These are phyloP conservation scores for Aspergillus ostianus DNA, from an alignment of 495 filamentous ascomycete genomes.

Conservation along the genomic window DNA sequence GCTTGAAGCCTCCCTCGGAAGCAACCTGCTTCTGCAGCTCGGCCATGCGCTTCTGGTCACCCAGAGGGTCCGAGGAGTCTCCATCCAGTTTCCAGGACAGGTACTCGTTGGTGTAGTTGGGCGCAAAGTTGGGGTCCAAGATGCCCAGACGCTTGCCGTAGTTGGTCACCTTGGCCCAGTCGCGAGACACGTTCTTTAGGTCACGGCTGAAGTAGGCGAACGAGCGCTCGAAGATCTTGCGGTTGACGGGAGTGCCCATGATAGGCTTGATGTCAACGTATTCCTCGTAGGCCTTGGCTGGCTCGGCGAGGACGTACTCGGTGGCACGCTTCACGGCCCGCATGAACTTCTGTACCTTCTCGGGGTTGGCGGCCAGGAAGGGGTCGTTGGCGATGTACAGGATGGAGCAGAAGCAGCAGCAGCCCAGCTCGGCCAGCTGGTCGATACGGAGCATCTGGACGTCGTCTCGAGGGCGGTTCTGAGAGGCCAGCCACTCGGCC, in stretches of 20 bases:
- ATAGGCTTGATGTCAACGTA: slow-evolving; percentile 67
- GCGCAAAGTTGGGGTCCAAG: slow-evolving; percentile 52
- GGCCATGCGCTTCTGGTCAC: slow-evolving; percentile 67
- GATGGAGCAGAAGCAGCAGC: slow-evolving; percentile 75
- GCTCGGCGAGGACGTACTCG: slow-evolving; percentile 62
- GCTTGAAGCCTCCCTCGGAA: slow-evolving; percentile 43
- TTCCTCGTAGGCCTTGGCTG: slow-evolving; percentile 56
- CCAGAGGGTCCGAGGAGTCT: slow-evolving; percentile 59
- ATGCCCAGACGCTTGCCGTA: slow-evolving; percentile 67
- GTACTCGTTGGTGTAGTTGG: slow-evolving; percentile 68
- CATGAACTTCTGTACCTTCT: slow-evolving; percentile 59
- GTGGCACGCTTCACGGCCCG: slow-evolving; percentile 64
- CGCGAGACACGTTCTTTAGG: slow-evolving; percentile 65
- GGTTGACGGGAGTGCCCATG: slow-evolving; percentile 63
- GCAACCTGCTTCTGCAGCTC: slow-evolving; percentile 59
- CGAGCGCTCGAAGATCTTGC: slow-evolving; percentile 70
- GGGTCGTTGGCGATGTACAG: slow-evolving; percentile 68
- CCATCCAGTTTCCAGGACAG: slow-evolving; percentile 59
- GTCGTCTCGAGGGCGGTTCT: slow-evolving; percentile 57
- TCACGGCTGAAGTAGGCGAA: slow-evolving; percentile 70
- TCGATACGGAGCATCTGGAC: slow-evolving; percentile 75
- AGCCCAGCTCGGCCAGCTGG: slow-evolving; percentile 67
- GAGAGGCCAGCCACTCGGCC: slow-evolving; percentile 62
- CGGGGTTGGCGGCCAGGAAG: slow-evolving; percentile 60
- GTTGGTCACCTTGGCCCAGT: slow-evolving; percentile 68